A percentile compares a stretch with the other conserved stretches of the same genome.
Evolutionary conservation across 768 basidiomycete genomes (phyloP).

Genomic region (Albatrellus ellisii): DNA sequence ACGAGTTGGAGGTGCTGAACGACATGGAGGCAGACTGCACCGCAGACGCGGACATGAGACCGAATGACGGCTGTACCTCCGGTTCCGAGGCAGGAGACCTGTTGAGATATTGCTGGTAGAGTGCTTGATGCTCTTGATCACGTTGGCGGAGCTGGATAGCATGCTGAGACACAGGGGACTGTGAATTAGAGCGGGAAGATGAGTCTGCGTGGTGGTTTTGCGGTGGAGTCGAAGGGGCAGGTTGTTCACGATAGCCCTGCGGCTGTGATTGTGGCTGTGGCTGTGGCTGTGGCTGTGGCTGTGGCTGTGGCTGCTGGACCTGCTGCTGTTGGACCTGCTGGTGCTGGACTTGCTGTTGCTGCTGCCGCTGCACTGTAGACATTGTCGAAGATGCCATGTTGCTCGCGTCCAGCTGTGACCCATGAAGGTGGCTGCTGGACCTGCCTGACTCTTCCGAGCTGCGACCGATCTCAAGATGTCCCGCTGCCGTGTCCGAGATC

Average conservation of each 20-base stretch:
- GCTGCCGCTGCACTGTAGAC: conserved; percentile 33
- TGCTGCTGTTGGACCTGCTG: conserved; percentile 40
- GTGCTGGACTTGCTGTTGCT: conserved; percentile 48
- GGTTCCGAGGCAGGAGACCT: conserved; percentile 72
- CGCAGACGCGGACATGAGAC: conserved; percentile 60
- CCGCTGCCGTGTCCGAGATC: conserved; percentile 31
- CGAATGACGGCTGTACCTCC: conserved; percentile 62
- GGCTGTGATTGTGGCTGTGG: conserved; percentile 14
- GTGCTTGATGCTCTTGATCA: conserved; percentile 78
- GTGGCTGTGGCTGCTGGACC: conserved; percentile 17
- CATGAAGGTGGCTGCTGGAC: conserved; percentile 29
- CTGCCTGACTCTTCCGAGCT: conserved; percentile 54
- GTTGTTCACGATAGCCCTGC: too few species aligned
- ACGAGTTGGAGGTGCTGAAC: conserved; percentile 19
- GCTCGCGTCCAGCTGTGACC: conserved; percentile 17
- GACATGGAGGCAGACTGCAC: conserved; percentile 38
- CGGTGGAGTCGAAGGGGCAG: conserved; percentile 16
- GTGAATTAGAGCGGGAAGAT: conserved; percentile 14
- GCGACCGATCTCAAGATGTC: conserved; percentile 18
- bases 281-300: conserved; percentile 15
- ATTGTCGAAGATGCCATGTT: too few species aligned
- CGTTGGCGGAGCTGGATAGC: conserved; percentile 64
- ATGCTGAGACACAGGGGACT: conserved; percentile 43
- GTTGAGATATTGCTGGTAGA: conserved; percentile 82
- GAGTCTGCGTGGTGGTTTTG: conserved; percentile 22